These are phyloP conservation scores for Leccinum pachyderme DNA, from an alignment of 1,284 basidiomycete genomes.

Conservation along the genomic window DNA sequence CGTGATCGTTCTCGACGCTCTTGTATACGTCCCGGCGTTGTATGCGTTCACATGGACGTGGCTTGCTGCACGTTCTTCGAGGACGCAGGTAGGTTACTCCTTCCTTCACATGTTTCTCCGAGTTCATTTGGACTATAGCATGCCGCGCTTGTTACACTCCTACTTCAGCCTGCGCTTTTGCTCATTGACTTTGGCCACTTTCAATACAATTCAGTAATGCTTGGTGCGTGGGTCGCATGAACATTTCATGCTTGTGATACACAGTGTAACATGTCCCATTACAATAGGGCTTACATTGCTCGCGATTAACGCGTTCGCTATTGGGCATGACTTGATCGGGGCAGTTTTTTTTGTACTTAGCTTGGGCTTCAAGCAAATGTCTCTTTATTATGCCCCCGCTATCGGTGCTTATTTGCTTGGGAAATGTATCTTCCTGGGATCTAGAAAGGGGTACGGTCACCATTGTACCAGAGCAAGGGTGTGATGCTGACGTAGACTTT, in stretches of 20 bases:
- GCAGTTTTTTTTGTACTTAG: constrained; percentile 82
- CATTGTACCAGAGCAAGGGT: background rate
- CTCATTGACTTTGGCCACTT: constrained; percentile 92
- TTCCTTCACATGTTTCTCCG: background rate
- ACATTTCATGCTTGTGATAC: background rate
- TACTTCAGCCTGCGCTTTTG: constrained; percentile 82
- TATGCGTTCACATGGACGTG: constrained; percentile 60
- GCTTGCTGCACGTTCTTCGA: constrained; percentile 62
- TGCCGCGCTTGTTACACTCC: constrained; percentile 65
- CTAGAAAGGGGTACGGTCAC: constrained; percentile 58
- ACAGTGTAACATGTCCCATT: background rate
- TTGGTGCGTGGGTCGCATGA: constrained; percentile 50
- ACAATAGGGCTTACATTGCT: constrained; percentile 66
- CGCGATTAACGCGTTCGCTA: constrained; percentile 67
- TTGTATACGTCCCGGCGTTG: constrained; percentile 78
- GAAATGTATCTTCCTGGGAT: constrained; percentile 76
- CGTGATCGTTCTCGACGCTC: constrained; percentile 67
- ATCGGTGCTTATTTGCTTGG: constrained; percentile 82
- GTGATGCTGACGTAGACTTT: constrained; percentile 5
- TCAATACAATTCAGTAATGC: constrained; percentile 90
- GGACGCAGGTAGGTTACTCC: constrained; percentile 58
- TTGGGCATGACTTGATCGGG: constrained; percentile 69
- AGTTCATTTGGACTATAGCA: constrained; percentile 45
- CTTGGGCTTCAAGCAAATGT: constrained; percentile 94
- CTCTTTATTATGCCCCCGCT: constrained; percentile 90